Conservation (phyloP, 306 rosid species). For the Leucaena leucocephala region DNA sequence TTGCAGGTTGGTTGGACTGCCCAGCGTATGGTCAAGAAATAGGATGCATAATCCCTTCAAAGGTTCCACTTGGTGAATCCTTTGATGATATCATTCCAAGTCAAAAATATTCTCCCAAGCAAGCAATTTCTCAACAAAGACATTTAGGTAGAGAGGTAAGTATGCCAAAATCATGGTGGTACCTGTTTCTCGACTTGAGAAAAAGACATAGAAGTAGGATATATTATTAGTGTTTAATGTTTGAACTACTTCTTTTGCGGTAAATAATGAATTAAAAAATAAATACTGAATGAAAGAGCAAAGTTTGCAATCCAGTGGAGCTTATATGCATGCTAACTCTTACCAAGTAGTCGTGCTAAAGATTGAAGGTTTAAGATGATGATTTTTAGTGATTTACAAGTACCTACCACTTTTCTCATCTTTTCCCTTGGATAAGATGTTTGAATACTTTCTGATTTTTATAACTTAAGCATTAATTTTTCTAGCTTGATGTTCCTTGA, state of each 20-base stretch:
- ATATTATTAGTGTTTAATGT: constrained; percentile 4
- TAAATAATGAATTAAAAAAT: constrained; percentile 9
- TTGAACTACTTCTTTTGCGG: constrained; percentile 12
- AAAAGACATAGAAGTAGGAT: constrained; percentile 23
- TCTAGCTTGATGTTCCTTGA: constrained; percentile 30
- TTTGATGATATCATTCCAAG: constrained; percentile 69
- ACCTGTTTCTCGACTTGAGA: constrained; percentile 19
- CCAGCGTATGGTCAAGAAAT: constrained; percentile 77
- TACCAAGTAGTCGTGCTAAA: constrained; percentile 8
- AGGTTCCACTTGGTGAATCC: constrained; percentile 91
- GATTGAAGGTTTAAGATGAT: constrained; percentile 24
- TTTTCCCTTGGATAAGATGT: constrained; percentile 24
- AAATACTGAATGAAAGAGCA: constrained; percentile 17
- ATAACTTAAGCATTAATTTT: constrained; percentile 25
- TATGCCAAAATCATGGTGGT: constrained; percentile 14
- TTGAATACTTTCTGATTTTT: constrained; percentile 21
- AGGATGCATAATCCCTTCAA: constrained; percentile 82
- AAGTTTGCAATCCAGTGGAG: constrained; percentile 19
- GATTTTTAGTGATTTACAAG: constrained; percentile 27
- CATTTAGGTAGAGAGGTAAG: constrained; percentile 88
- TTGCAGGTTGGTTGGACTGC: constrained; percentile 94
- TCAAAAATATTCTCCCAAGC: constrained; percentile 84
- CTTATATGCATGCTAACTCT: constrained; percentile 20
- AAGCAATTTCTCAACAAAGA: constrained; percentile 87
- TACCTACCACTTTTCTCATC: constrained; percentile 26